phyloP scores from a whole-genome alignment of 495 filamentous ascomycete genomes.

The Hyphodiscus hymeniophilus region DNA sequence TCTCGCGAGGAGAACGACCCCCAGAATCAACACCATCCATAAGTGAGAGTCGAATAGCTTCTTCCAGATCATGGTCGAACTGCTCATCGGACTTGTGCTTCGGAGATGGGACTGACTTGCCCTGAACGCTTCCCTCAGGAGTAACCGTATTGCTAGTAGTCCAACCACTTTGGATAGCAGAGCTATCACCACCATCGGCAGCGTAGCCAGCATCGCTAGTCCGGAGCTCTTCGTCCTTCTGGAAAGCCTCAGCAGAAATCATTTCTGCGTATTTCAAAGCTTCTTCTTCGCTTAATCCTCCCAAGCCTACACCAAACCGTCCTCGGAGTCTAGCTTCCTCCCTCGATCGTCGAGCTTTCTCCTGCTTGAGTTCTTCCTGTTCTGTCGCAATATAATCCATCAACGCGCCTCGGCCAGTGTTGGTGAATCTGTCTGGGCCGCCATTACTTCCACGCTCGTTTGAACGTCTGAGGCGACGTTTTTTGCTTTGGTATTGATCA shows the following conservation, averaged over 20 bases:
- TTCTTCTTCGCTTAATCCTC: conserved; percentile 80
- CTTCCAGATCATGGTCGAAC: conserved; percentile 67
- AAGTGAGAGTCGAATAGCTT: conserved; percentile 72
- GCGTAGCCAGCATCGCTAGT: conserved; percentile 43
- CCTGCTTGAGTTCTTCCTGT: conserved; percentile 67
- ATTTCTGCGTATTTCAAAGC: conserved; percentile 81
- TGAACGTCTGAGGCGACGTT: conserved; percentile 51
- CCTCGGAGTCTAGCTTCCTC: conserved; percentile 59
- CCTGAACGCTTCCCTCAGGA: conserved; percentile 41
- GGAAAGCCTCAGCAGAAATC: conserved; percentile 72
- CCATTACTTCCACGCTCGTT: conserved; percentile 49
- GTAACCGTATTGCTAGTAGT: conserved; percentile 39
- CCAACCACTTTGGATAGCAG: conserved; percentile 35
- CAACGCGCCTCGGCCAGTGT: conserved; percentile 52
- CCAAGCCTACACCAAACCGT: conserved; percentile 73
- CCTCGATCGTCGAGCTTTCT: conserved; percentile 47
- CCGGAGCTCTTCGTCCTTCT: conserved; percentile 50
- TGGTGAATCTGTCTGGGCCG: conserved; percentile 46
- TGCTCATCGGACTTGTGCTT: conserved; percentile 47
- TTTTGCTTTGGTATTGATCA: conserved; percentile 56
- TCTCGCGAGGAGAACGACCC: conserved; percentile 65
- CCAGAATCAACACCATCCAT: conserved; percentile 55
- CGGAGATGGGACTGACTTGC: conserved; percentile 28
- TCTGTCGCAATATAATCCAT: conserved; percentile 79
- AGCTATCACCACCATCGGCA: conserved; percentile 40